Evolutionary conservation across 2,329 filamentous ascomycete genomes (phyloP), one percentile per base, ranked within the genome.

Genomic region (Penicillium sumatraense): DNA sequence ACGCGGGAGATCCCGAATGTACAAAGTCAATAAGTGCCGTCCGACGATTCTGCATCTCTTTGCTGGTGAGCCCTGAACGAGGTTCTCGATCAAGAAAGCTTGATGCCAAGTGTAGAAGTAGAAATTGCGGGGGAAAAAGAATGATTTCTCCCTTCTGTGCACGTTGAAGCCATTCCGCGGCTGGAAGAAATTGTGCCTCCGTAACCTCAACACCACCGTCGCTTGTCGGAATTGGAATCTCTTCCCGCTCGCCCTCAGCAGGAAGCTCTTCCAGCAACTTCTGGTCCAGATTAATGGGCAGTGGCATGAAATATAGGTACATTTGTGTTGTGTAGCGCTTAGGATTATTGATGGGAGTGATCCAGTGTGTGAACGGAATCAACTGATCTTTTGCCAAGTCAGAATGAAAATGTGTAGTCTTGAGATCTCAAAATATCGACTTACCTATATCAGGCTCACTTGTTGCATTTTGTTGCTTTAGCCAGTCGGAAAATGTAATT

Each of bases 301-400:
- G 75, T 0, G 92, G 92, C 2, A 97, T 81, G 73, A 96, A 88
- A 75, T 96, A 96, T 10, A 98, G 73, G 75, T 98, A 99, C 93
- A 98, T 98, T 71, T 97, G 93, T 0, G 93, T 97, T 0, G 90
- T 91, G 76, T 96, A 99, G 42, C 95, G 84, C 65, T 88, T 91
- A 0, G 86, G 83, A 1, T 88, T 78, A 58, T 84, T 86, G 0
- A 63, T 67, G 0, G 93, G 93, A 2, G 95, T 98, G 53, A 98
- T 82, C 95, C 95, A 98, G 51, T 91, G 85, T 0, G 93, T 96
- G 69, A 96, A 97, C 0, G 93, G 91, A 7, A 90, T 78, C 3
- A 97, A 77, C 33, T 81, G 79, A 1, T 87, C 87, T 85, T 45
- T 9, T 27, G 21, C n/a, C 18, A 26, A 23, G 31, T 59, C 40